Conservation (phyloP, 2,329 filamentous ascomycete species). For the Pyrenochaeta sp. region DNA sequence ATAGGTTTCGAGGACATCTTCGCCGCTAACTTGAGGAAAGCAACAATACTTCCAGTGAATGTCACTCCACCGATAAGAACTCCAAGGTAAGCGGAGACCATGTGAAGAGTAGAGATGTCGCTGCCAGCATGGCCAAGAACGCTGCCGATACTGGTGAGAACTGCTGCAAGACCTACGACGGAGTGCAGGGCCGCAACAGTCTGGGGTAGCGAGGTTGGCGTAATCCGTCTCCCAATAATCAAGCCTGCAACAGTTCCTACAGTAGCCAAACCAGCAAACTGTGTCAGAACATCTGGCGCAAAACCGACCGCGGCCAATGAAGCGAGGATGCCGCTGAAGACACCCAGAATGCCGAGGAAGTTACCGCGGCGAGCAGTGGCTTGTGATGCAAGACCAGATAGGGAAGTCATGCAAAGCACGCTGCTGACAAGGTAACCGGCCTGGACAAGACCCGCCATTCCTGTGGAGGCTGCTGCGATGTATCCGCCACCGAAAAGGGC, state of each 20-base stretch:
- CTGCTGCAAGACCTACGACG: constrained; percentile 87
- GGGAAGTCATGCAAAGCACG: constrained; percentile 79
- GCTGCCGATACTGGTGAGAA: constrained; percentile 86
- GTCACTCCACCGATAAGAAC: constrained; percentile 87
- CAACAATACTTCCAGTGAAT: constrained; percentile 89
- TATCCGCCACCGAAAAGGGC: constrained; percentile 82
- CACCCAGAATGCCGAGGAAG: constrained; percentile 84
- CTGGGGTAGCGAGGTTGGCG: constrained; percentile 86
- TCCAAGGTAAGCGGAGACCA: constrained; percentile 86
- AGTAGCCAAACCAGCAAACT: constrained; percentile 80
- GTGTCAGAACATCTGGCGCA: constrained; percentile 77
- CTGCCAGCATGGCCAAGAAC: constrained; percentile 74
- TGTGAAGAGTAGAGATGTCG: constrained; percentile 79
- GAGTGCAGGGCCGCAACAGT: constrained; percentile 90
- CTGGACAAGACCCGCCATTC: constrained; percentile 83
- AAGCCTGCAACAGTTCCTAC: constrained; percentile 74
- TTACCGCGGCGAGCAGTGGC: constrained; percentile 85
- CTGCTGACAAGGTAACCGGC: constrained; percentile 88
- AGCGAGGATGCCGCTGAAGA: constrained; percentile 81
- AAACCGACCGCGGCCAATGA: constrained; percentile 85
- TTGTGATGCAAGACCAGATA: constrained; percentile 84
- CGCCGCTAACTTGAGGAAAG: constrained; percentile 86
- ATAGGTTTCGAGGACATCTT: constrained; percentile 81
- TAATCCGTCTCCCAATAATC: constrained; percentile 84
- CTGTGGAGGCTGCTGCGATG: constrained; percentile 79